Base-by-base conservation (phyloP, 805 yeast species). In the Metschnikowia hibisci region DNA sequence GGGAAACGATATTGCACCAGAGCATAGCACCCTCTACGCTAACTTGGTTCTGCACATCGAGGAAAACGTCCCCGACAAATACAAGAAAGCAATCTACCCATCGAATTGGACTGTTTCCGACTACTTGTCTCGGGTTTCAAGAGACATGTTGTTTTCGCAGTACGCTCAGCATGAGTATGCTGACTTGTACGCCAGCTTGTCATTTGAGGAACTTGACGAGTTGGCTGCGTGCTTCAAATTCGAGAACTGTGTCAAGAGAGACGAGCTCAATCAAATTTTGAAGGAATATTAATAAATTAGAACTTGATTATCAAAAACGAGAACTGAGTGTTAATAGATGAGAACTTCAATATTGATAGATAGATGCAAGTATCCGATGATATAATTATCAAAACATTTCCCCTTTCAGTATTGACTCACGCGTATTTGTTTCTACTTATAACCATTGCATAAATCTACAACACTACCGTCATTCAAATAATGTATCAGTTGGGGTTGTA, bases 201-300 rank as follows among this genome's bases (percentile, higher is more conserved):
- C 62, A 4, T 67, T 66, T 41, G 76, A 73, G 27, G 76, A 74
- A 27, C 59, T 75, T 44, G 79, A 75, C 51, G 77, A 71, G 47
- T 59, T 75, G 54, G 79, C 79, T 25, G 75, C 72, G n/a, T 61
- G 66, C 41, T 75, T 73, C 64, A 73, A 73, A 57, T 64, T 75
- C 44, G 78, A 74, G 53, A 74, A 74, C 48, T 57, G 67, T 32
- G 48, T 53, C 18, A 62, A 67, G 55, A 63, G 79, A 46, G 71
- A 69, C 26, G 66, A 62, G 46, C 61, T 75, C 54, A 74, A 73
- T 41, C 42, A 47, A 20, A 61, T 59, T 41, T 62, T 65, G 48
- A 56, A 47, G 29, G 51, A 54, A 6, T 59, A 63, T 38, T 59
- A 55, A 32, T 20, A 22, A 30, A 14, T 16, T 11, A 36, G n/a